Conservation (phyloP, 306 rosid species). For the Rosa persica region DNA sequence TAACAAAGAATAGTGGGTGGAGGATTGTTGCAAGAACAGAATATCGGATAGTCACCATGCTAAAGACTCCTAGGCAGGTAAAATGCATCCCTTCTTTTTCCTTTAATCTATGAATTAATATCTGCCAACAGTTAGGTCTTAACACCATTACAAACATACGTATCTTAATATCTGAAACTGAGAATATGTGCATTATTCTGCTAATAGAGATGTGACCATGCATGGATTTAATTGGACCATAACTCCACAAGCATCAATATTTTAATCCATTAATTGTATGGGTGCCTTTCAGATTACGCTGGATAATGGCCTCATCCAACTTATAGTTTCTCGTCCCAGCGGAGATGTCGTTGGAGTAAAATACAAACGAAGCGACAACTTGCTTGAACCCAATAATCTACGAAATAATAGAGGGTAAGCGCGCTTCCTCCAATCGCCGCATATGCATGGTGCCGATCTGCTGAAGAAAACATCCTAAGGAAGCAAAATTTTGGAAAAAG, state of each 20-base stretch:
- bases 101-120: not conserved
- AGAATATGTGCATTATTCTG: not conserved
- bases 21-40: not conserved
- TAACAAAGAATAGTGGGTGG: not conserved
- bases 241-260: not conserved
- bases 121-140: not conserved
- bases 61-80: not conserved
- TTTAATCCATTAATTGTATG: not conserved
- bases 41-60: not conserved
- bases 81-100: not conserved
- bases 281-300: constrained; percentile 42
- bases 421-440: not conserved
- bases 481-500: not conserved
- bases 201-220: not conserved
- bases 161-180: not conserved
- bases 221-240: not conserved
- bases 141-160: too few relatives aligned
- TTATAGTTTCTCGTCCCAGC: constrained; percentile 50
- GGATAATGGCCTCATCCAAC: constrained; percentile 54
- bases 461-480: not conserved
- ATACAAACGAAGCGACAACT: constrained; percentile 43
- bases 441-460: not conserved
- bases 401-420: constrained; percentile 58
- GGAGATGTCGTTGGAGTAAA: constrained; percentile 58
- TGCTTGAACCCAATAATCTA: constrained; percentile 38